A percentile compares a stretch with the other conserved stretches of the same genome.
These are phyloP conservation scores for Pachysandra terminalis DNA, from an alignment of 164 flowering plant species.

Conservation along the genomic window DNA sequence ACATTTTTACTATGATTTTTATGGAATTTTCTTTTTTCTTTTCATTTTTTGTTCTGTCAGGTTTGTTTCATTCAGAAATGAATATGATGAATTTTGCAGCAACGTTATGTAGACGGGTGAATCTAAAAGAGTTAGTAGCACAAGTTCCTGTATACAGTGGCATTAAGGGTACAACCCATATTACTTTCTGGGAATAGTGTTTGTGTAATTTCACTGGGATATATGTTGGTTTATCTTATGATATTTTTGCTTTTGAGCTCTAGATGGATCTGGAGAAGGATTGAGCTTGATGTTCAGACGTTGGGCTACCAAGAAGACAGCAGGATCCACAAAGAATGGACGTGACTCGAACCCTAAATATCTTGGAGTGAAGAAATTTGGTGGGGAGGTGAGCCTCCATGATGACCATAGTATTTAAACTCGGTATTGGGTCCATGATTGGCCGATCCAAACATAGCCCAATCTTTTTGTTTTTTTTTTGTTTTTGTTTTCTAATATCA, in stretches of 20 bases:
- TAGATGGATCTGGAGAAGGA: constrained; percentile 64
- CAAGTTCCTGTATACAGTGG: no score
- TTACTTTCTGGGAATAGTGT: no score
- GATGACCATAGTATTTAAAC: no score
- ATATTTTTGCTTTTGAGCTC: not conserved
- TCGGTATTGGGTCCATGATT: no score
- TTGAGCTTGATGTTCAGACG: constrained; percentile 69
- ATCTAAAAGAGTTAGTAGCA: no score
- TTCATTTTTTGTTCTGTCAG: constrained; percentile 4
- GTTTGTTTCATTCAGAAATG: constrained; percentile 3
- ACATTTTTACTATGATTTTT: no score
- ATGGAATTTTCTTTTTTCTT: no score
- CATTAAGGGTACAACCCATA: no score
- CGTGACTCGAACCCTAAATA: constrained; percentile 88
- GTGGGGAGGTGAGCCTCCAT: constrained; percentile 74
- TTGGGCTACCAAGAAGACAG: constrained; percentile 95
- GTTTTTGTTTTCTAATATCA: no score
- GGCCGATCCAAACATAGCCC: no score
- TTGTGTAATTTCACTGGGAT: not conserved
- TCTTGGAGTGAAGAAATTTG: constrained; percentile 95
- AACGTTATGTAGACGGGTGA: no score
- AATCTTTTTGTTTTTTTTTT: no score
- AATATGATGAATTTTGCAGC: constrained; percentile 41
- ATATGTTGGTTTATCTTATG: not conserved
- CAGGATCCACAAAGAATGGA: constrained; percentile 95